Conservation (phyloP, 768 basidiomycete species). For the Kwoniella sp. region DNA sequence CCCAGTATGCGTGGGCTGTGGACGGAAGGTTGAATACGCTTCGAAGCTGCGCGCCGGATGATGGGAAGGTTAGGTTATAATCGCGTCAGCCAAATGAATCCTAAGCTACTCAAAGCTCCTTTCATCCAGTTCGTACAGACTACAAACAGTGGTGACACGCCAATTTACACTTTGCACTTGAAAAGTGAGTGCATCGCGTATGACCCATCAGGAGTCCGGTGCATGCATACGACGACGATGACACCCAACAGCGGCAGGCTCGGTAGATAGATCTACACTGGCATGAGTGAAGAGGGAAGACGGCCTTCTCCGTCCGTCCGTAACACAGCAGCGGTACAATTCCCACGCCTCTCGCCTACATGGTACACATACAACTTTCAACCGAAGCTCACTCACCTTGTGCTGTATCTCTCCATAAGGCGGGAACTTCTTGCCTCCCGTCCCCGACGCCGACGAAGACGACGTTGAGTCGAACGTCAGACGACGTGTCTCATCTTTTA, state of each 20-base stretch:
- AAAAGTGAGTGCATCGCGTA: background rate
- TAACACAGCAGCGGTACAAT: background rate
- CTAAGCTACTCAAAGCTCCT: background rate
- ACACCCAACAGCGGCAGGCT: too few species aligned
- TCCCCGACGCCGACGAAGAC: too few species aligned
- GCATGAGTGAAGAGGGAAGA: background rate
- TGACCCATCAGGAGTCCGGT: too few species aligned
- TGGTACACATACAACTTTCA: background rate
- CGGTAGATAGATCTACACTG: too few species aligned
- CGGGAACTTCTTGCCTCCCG: slow-evolving; percentile 36
- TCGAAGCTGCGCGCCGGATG: slow-evolving; percentile 35
- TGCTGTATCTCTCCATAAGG: slow-evolving; percentile 42
- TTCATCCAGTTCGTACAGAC: background rate
- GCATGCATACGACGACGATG: too few species aligned
- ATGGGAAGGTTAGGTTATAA: background rate
- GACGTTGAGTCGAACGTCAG: slow-evolving; percentile 34
- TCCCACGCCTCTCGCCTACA: background rate
- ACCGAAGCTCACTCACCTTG: slow-evolving; percentile 39
- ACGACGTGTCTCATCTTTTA: slow-evolving; percentile 51
- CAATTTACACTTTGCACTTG: background rate
- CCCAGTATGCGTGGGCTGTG: slow-evolving; percentile 49
- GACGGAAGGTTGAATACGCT: slow-evolving; percentile 50
- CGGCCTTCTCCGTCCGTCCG: background rate
- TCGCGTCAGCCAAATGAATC: background rate
- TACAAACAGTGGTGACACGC: too few species aligned